A percentile compares a stretch with the other conserved stretches of the same genome.
Conservation (phyloP, 805 yeast genomes). For the Candida orba region DNA sequence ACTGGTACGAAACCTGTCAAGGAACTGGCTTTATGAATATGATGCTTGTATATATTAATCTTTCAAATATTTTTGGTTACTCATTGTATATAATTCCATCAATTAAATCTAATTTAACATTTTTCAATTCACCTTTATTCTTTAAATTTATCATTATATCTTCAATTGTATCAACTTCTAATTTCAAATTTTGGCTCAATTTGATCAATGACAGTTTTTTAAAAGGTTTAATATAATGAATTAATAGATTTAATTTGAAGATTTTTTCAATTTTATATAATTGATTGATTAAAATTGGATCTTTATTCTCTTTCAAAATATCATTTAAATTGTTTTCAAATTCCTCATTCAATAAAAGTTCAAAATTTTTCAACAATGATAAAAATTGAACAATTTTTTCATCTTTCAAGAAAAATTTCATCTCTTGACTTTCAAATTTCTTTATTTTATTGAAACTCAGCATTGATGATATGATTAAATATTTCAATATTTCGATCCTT, state of each 20-base stretch:
- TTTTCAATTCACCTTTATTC: slow-evolving; percentile 15
- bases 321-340: slow-evolving; percentile 10
- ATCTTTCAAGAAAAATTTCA: slow-evolving; percentile 22
- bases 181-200: slow-evolving; percentile 12
- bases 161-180: slow-evolving; percentile 18
- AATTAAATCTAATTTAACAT: slow-evolving; percentile 20
- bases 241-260: slow-evolving; percentile 18
- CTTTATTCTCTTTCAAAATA: slow-evolving; percentile 10
- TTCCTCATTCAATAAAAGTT: slow-evolving; percentile 13
- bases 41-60: neutral
- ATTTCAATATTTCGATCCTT: slow-evolving; percentile 51
- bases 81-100: slow-evolving; percentile 21
- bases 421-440: slow-evolving; percentile 26
- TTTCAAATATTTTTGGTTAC: neutral
- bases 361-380: slow-evolving; percentile 16
- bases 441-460: slow-evolving; percentile 39
- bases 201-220: slow-evolving; percentile 17
- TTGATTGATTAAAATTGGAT: slow-evolving; percentile 15
- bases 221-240: slow-evolving; percentile 24
- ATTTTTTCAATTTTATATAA: slow-evolving; percentile 15
- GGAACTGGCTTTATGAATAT: slow-evolving; percentile 8
- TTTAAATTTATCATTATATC: slow-evolving; percentile 18
- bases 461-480: slow-evolving; percentile 53
- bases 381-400: slow-evolving; percentile 16
- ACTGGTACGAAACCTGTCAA: slow-evolving; percentile 24